A percentile compares a stretch with the other conserved stretches of the same genome.
Evolutionary conservation across 1,139 yeast species (phyloP).

Genomic region (Saccharomyces hybrid): DNA sequence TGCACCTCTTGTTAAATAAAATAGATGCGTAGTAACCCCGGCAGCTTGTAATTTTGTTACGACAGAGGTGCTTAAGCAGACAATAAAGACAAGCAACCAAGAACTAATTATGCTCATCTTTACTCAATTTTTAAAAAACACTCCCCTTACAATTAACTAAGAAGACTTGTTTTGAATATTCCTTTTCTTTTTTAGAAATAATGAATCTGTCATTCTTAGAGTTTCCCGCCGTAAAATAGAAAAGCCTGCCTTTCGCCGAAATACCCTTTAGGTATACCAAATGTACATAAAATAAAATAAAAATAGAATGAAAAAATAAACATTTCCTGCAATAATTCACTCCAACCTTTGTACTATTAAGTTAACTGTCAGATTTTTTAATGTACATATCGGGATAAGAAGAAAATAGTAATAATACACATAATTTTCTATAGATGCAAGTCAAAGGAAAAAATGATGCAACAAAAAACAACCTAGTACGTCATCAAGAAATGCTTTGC

Average conservation of each 20-base stretch:
- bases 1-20: constrained; percentile 36
- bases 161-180: background rate
- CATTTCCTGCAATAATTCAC: background rate
- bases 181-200: background rate
- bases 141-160: background rate
- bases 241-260: background rate
- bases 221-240: background rate
- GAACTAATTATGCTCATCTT: background rate
- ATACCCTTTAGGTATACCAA: background rate
- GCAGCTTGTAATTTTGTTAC: constrained; percentile 8
- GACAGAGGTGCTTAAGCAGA: background rate
- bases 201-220: background rate
- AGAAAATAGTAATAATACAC: background rate
- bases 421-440: background rate
- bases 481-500: constrained; percentile 46
- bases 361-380: background rate
- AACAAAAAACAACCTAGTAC: background rate
- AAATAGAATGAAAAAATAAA: background rate
- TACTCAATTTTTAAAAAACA: background rate
- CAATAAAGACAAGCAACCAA: background rate
- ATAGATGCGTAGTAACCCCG: constrained; percentile 36
- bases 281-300: background rate
- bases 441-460: background rate
- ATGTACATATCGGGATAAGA: background rate
- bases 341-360: background rate